A percentile compares a stretch with the other conserved stretches of the same genome.
phyloP scores from a whole-genome alignment of 108 stramenopile genomes.

The Ochromonas danica region DNA sequence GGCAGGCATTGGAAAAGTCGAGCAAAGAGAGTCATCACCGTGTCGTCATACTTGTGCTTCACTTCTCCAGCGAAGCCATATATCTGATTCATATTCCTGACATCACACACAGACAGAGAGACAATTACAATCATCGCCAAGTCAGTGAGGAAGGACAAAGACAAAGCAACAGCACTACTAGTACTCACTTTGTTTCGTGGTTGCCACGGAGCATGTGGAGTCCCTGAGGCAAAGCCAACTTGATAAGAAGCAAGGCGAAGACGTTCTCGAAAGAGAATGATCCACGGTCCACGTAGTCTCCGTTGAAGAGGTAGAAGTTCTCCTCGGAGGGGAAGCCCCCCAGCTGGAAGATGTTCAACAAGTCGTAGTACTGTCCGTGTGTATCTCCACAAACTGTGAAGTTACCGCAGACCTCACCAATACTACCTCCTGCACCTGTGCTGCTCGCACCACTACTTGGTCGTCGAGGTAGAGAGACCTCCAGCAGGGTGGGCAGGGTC shows the following conservation, averaged over 20 bases:
- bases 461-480: slow-evolving; percentile 65
- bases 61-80: slow-evolving; percentile 99
- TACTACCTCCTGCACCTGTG: background rate
- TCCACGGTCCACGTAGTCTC: slow-evolving; percentile 97
- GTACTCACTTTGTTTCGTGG: slow-evolving; percentile 81
- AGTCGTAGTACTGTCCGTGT: slow-evolving; percentile 98
- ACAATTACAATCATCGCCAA: background rate
- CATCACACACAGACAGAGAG: background rate
- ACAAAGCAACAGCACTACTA: no score
- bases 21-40: slow-evolving; percentile 89
- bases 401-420: slow-evolving; percentile 25
- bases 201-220: slow-evolving; percentile 88
- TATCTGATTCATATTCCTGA: slow-evolving; percentile 89
- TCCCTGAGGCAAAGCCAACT: slow-evolving; percentile 72
- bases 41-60: slow-evolving; percentile 93
- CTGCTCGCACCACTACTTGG: slow-evolving; percentile 43
- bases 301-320: slow-evolving; percentile 97
- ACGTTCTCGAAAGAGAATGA: slow-evolving; percentile 91
- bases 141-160: no score
- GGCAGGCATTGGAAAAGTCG: slow-evolving; percentile 86
- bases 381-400: slow-evolving; percentile 89
- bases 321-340: slow-evolving; percentile 69
- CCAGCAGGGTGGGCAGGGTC: slow-evolving; percentile 62
- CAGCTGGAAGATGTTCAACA: slow-evolving; percentile 91
- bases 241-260: slow-evolving; percentile 80